These are phyloP conservation scores for Spathaspora sp. DNA, from an alignment of 1,139 yeast species.

Conservation along the genomic window DNA sequence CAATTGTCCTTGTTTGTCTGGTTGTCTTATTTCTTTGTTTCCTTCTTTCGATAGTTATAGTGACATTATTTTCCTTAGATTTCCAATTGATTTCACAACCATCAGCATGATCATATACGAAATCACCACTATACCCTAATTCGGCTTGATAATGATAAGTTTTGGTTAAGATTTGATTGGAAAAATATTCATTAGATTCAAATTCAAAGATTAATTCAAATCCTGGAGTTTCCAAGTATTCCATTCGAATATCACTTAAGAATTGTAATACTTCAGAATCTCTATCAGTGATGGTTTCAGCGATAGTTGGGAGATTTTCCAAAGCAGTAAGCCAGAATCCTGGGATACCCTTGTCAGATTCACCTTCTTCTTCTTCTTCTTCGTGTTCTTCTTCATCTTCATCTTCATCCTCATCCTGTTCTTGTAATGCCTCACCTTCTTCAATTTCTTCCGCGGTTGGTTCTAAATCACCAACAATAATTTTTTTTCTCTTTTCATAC, in stretches of 20 bases:
- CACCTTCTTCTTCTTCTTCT: conserved; percentile 42
- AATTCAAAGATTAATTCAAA: conserved; percentile 85
- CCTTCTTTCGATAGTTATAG: conserved; percentile 86
- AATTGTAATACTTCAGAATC: conserved; percentile 80
- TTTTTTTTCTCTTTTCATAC: conserved; percentile 69
- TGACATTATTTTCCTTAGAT: conserved; percentile 76
- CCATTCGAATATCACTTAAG: conserved; percentile 72
- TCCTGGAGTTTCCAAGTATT: conserved; percentile 87
- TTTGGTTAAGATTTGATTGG: conserved; percentile 70
- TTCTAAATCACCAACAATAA: conserved; percentile 70
- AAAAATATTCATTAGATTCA: conserved; percentile 72
- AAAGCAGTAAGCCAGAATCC: conserved; percentile 96
- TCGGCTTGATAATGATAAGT: conserved; percentile 94
- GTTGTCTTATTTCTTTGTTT: conserved; percentile 98
- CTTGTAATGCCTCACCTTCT: conserved; percentile 68
- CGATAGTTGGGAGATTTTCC: conserved; percentile 78
- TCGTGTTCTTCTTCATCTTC: conserved; percentile 44
- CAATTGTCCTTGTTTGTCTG: conserved; percentile 94
- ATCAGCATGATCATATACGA: conserved; percentile 94
- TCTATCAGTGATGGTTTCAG: conserved; percentile 86
- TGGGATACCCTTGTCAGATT: conserved; percentile 74
- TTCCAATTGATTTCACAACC: conserved; percentile 88
- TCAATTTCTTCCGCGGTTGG: conserved; percentile 79
- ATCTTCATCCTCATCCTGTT: conserved; percentile 48
- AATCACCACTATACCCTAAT: conserved; percentile 93